phyloP scores from a whole-genome alignment of 805 yeast species.

The Scheffersomyces stipitis region DNA sequence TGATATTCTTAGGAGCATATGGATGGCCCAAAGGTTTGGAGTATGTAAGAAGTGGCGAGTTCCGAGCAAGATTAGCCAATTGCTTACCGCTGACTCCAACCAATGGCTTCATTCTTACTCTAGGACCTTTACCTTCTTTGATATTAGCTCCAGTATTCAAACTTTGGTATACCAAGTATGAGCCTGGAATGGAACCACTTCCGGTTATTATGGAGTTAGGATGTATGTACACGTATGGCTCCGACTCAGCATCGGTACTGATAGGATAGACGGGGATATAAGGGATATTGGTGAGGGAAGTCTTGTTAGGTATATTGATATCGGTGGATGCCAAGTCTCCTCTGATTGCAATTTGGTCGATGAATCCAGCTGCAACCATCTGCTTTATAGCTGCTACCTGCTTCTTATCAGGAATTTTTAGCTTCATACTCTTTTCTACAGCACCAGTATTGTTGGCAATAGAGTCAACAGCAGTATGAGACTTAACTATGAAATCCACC shows the following conservation, averaged over 20 bases:
- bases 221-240: slow-evolving; percentile 72
- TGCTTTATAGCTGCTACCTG: slow-evolving; percentile 85
- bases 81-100: slow-evolving; percentile 76
- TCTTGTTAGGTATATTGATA: slow-evolving; percentile 54
- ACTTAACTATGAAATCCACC: slow-evolving; percentile 68
- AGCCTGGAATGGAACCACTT: slow-evolving; percentile 72
- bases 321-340: slow-evolving; percentile 74
- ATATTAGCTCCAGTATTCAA: slow-evolving; percentile 56
- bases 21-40: slow-evolving; percentile 94
- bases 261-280: slow-evolving; percentile 58
- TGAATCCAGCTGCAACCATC: slow-evolving; percentile 87
- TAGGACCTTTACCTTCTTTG: slow-evolving; percentile 37
- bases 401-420: slow-evolving; percentile 63
- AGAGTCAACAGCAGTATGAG: slow-evolving; percentile 59
- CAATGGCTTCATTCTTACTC: slow-evolving; percentile 69
- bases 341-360: slow-evolving; percentile 86
- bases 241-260: slow-evolving; percentile 32
- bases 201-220: slow-evolving; percentile 66
- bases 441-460: slow-evolving; percentile 43
- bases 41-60: slow-evolving; percentile 70
- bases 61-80: slow-evolving; percentile 72
- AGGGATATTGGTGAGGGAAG: slow-evolving; percentile 60
- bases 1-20: slow-evolving; percentile 70
- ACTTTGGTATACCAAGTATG: slow-evolving; percentile 70
- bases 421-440: slow-evolving; percentile 40